Percentiles rank a stretch among this genome's conserved stretches.
These are phyloP conservation scores for Diplodia mutila DNA, from an alignment of 2,329 filamentous ascomycete genomes.

Conservation along the genomic window DNA sequence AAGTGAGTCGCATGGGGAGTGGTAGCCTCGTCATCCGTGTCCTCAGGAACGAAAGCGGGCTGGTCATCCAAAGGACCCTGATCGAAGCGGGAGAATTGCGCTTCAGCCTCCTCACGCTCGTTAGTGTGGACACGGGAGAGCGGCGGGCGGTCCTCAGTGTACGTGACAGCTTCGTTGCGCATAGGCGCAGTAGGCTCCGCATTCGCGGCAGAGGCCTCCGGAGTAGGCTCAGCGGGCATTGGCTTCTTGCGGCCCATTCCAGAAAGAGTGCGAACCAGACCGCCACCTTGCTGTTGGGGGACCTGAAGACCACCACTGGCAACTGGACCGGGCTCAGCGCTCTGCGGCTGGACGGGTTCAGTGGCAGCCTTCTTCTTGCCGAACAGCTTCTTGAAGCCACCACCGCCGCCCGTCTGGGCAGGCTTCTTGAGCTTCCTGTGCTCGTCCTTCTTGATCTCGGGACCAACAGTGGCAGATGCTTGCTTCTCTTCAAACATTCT, in stretches of 20 bases:
- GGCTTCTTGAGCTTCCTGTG: constrained; percentile 44
- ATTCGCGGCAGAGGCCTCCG: not conserved
- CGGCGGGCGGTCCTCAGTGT: constrained; percentile 21
- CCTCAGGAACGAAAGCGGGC: constrained; percentile 74
- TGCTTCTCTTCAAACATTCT: constrained; percentile 24
- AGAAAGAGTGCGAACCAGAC: constrained; percentile 13
- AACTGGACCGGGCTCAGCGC: not conserved
- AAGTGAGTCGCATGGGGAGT: constrained; percentile 28
- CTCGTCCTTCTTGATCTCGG: constrained; percentile 37
- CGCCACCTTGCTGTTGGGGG: constrained; percentile 9
- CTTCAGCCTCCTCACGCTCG: constrained; percentile 62
- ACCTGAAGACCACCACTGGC: constrained; percentile 30
- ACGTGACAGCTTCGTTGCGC: constrained; percentile 22
- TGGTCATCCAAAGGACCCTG: constrained; percentile 87
- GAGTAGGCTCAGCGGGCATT: not conserved
- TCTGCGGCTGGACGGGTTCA: not conserved
- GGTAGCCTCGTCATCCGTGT: constrained; percentile 39
- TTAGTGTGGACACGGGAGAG: constrained; percentile 47
- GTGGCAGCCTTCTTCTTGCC: constrained; percentile 40
- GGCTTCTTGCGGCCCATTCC: constrained; percentile 13
- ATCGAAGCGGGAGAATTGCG: constrained; percentile 73
- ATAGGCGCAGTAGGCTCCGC: constrained; percentile 3
- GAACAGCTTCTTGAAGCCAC: constrained; percentile 47
- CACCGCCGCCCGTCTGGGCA: constrained; percentile 32
- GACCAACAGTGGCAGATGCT: not conserved